Evolutionary conservation across 148 eudicot genomes (phyloP).

Genomic region (Amaranthus palmeri): DNA sequence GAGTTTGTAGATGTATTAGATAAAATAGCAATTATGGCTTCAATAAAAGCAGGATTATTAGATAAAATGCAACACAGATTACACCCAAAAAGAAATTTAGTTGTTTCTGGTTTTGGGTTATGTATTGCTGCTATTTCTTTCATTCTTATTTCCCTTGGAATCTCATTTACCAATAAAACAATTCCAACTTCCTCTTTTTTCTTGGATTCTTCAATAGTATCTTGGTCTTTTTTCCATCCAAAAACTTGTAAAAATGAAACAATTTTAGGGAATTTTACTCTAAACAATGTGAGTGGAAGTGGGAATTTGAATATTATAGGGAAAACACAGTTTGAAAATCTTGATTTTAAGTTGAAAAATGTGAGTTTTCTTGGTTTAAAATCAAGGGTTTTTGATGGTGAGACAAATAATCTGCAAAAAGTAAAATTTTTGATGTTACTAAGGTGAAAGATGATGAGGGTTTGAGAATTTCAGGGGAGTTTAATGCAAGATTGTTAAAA

Average conservation of each 20-base stretch:
- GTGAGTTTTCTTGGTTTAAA: constrained; percentile 23
- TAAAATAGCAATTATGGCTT: constrained; percentile 22
- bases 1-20: too few relatives aligned
- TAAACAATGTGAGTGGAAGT: neutral
- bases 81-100: constrained; percentile 13
- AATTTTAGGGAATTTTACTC: constrained; percentile 6
- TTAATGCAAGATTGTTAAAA: neutral
- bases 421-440: neutral
- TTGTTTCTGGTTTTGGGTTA: constrained; percentile 51
- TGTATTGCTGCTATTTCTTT: constrained; percentile 35
- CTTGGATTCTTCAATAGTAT: constrained; percentile 14
- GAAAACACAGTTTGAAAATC: constrained; percentile 35
- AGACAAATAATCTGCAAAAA: neutral
- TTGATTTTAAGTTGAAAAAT: constrained; percentile 30
- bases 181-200: constrained; percentile 7
- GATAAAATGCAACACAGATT: constrained; percentile 23
- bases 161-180: constrained; percentile 23
- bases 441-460: neutral
- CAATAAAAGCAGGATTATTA: constrained; percentile 5
- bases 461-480: constrained; percentile 4
- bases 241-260: constrained; percentile 7
- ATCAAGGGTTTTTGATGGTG: neutral
- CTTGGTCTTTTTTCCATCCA: constrained; percentile 17
- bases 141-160: constrained; percentile 30
- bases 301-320: constrained; percentile 14